phyloP scores from a whole-genome alignment of 2,329 filamentous ascomycete species.

The Cercospora citrullina region DNA sequence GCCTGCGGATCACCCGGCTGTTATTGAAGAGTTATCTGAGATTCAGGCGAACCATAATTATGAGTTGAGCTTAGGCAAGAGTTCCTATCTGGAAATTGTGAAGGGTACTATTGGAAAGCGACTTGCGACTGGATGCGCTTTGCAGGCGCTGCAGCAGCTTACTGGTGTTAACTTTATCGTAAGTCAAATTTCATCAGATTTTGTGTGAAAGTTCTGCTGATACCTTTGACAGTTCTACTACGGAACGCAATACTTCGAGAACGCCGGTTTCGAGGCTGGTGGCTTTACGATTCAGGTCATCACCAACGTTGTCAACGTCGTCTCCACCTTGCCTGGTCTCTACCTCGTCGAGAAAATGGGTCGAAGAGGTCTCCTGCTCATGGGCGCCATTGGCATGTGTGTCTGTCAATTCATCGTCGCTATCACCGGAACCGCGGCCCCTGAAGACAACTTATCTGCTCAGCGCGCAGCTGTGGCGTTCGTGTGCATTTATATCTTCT shows the following conservation, averaged over 20 bases:
- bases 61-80: slow-evolving; percentile 64
- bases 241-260: slow-evolving; percentile 68
- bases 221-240: slow-evolving; percentile 44
- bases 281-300: slow-evolving; percentile 28
- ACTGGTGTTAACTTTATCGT: slow-evolving; percentile 49
- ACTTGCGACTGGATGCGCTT: slow-evolving; percentile 67
- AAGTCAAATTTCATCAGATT: background rate
- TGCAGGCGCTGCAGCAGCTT: slow-evolving; percentile 79
- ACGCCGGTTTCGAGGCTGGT: slow-evolving; percentile 26
- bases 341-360: slow-evolving; percentile 66
- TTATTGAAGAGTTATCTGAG: slow-evolving; percentile 69
- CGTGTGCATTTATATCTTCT: slow-evolving; percentile 32
- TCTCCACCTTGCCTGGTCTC: slow-evolving; percentile 68
- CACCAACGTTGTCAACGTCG: slow-evolving; percentile 67
- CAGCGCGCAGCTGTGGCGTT: slow-evolving; percentile 29
- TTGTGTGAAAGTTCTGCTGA: background rate
- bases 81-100: slow-evolving; percentile 65
- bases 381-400: slow-evolving; percentile 73
- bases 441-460: slow-evolving; percentile 22
- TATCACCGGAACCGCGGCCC: slow-evolving; percentile 43
- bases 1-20: slow-evolving; percentile 61
- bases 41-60: slow-evolving; percentile 87
- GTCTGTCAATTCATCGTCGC: slow-evolving; percentile 52
- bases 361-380: slow-evolving; percentile 69
- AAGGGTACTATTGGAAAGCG: slow-evolving; percentile 64